These are phyloP conservation scores for Pouteria glomerata DNA, from an alignment of 148 eudicot species.

Conservation along the genomic window DNA sequence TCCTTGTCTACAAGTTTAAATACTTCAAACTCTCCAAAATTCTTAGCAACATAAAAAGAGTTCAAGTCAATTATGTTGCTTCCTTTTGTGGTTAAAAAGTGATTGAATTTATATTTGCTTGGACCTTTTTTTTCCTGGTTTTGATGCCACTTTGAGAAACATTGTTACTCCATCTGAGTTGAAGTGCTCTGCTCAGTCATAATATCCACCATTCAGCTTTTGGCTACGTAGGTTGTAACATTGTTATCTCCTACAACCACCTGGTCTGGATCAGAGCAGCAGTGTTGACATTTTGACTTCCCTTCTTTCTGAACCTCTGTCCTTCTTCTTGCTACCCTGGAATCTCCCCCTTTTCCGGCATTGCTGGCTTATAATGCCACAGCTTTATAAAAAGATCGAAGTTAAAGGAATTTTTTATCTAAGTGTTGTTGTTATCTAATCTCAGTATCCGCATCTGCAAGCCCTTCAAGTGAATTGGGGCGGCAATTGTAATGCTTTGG, in stretches of 20 bases:
- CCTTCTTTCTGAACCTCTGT: too few relatives aligned
- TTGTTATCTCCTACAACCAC: too few relatives aligned
- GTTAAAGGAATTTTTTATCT: neutral
- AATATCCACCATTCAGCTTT: neutral
- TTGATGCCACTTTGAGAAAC: neutral
- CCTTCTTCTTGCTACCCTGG: too few relatives aligned
- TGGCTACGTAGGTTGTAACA: neutral
- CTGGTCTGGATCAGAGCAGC: too few relatives aligned
- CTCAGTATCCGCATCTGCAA: neutral
- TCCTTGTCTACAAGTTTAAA: neutral
- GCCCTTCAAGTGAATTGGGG: neutral
- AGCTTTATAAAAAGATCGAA: neutral
- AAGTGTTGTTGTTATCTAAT: neutral
- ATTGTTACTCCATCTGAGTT: neutral
- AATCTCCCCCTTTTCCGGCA: neutral
- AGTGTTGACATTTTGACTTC: too few relatives aligned
- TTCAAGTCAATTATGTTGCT: neutral
- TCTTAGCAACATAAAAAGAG: neutral
- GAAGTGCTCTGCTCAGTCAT: neutral
- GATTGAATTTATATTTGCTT: neutral
- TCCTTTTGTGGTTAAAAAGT: neutral
- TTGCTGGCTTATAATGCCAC: neutral
- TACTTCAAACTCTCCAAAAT: neutral
- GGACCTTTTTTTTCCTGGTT: neutral
- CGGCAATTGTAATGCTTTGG: neutral